Conservation (phyloP, 495 filamentous ascomycete genomes). For the Trichocladium antarcticum region DNA sequence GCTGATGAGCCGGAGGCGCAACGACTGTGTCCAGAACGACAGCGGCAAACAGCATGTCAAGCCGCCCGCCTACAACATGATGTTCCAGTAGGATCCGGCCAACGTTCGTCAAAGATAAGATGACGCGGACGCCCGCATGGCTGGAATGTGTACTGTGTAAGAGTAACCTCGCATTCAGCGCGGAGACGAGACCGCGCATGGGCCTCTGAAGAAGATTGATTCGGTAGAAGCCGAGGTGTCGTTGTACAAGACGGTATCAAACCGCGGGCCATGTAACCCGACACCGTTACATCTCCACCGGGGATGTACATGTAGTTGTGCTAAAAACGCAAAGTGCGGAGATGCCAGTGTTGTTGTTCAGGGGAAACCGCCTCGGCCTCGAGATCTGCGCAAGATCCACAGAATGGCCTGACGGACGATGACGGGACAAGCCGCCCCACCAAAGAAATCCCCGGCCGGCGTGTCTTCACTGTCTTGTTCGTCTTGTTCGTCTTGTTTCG, state of each 20-base stretch:
- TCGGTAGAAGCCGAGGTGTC: constrained; percentile 23
- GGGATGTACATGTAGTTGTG: too few relatives aligned
- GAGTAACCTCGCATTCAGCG: too few relatives aligned
- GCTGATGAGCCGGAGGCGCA: not conserved
- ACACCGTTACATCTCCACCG: constrained; percentile 6
- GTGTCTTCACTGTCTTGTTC: not conserved
- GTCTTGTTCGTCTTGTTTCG: too few relatives aligned
- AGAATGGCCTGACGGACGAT: constrained; percentile 1
- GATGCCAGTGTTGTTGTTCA: not conserved
- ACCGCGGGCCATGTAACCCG: not conserved
- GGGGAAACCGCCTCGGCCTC: not conserved
- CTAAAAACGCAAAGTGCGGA: too few relatives aligned
- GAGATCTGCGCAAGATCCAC: not conserved
- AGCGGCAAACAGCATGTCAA: not conserved
- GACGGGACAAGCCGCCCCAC: constrained; percentile 6
- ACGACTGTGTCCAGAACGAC: not conserved
- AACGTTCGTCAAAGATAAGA: constrained; percentile 8
- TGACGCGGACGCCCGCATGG: constrained; percentile 11
- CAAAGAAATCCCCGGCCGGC: not conserved
- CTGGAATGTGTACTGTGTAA: constrained; percentile 7
- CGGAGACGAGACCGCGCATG: too few relatives aligned
- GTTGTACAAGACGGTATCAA: constrained; percentile 9
- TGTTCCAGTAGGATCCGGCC: constrained; percentile 13
- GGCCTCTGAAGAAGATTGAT: constrained; percentile 13
- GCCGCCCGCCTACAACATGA: not conserved